Evolutionary conservation across 108 stramenopile species (phyloP).

Genomic region (Pseudonitzschia pungens): DNA sequence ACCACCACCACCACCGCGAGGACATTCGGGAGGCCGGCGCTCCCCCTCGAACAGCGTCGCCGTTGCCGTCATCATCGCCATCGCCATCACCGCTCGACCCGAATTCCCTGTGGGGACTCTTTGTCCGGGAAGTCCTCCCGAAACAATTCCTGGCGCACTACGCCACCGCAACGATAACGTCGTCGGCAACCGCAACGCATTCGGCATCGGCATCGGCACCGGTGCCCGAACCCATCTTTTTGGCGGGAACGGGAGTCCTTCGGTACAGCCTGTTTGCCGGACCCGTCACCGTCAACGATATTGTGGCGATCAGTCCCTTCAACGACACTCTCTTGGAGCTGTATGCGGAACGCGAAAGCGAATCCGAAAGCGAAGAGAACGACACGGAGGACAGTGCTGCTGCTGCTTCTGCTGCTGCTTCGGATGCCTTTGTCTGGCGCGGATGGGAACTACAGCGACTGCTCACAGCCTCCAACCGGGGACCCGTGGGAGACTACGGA

Average conservation of each 20-base stretch:
- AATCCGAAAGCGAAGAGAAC: background rate
- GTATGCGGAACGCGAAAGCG: background rate
- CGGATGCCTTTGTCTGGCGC: no score
- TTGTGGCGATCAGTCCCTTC: slow-evolving; percentile 55
- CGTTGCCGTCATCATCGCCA: background rate
- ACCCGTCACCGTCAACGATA: slow-evolving; percentile 49
- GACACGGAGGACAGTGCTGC: background rate
- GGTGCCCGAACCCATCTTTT: slow-evolving; percentile 24
- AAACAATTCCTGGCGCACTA: background rate
- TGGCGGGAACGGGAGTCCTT: slow-evolving; percentile 46
- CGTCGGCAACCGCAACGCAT: slow-evolving; percentile 2
- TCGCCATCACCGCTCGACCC: background rate
- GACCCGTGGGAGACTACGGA: background rate
- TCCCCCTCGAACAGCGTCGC: background rate
- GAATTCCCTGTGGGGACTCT: slow-evolving; percentile 42
- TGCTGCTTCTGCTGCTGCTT: background rate
- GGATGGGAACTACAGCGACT: background rate
- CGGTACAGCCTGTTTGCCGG: slow-evolving; percentile 54
- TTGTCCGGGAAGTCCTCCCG: slow-evolving; percentile 31
- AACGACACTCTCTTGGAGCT: slow-evolving; percentile 50
- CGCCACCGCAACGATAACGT: background rate
- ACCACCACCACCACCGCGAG: background rate
- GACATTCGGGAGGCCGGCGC: no score
- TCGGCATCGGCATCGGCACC: no score
- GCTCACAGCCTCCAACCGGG: background rate